Conservation (phyloP, 495 filamentous ascomycete species). For the Margaritispora aquatica region DNA sequence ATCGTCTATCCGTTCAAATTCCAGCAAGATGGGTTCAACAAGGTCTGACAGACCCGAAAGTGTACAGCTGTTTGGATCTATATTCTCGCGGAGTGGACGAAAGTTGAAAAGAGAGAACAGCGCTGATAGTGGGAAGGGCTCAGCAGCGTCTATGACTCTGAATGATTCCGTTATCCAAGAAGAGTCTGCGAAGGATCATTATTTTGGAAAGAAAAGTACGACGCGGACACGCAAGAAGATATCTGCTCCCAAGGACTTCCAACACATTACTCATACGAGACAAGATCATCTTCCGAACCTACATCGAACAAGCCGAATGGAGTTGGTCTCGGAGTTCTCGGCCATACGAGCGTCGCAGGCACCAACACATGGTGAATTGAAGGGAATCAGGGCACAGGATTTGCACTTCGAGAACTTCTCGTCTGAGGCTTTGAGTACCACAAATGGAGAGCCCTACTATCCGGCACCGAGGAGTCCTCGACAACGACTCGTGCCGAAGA, state of each 20-base stretch:
- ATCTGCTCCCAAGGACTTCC: slow-evolving; percentile 82
- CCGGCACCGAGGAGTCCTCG: slow-evolving; percentile 6
- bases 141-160: slow-evolving; percentile 14
- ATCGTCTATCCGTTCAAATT: slow-evolving; percentile 41
- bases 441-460: background rate
- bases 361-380: slow-evolving; percentile 47
- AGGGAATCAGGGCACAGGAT: slow-evolving; percentile 58
- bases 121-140: background rate
- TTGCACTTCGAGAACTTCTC: slow-evolving; percentile 59
- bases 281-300: slow-evolving; percentile 56
- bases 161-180: slow-evolving; percentile 7
- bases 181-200: slow-evolving; percentile 14
- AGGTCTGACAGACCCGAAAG: slow-evolving; percentile 43
- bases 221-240: slow-evolving; percentile 44
- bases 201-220: slow-evolving; percentile 6
- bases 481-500: slow-evolving; percentile 12
- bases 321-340: slow-evolving; percentile 62
- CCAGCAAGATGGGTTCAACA: slow-evolving; percentile 32
- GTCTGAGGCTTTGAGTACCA: slow-evolving; percentile 32
- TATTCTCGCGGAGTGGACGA: slow-evolving; percentile 31
- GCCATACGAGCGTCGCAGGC: slow-evolving; percentile 62
- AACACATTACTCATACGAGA: slow-evolving; percentile 75
- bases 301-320: slow-evolving; percentile 47
- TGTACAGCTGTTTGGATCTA: slow-evolving; percentile 45
- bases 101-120: slow-evolving; percentile 9